Evolutionary conservation across 164 flowering plant genomes (phyloP), one percentile per base, ranked within the genome.

Genomic region (Brasenia schreberi): DNA sequence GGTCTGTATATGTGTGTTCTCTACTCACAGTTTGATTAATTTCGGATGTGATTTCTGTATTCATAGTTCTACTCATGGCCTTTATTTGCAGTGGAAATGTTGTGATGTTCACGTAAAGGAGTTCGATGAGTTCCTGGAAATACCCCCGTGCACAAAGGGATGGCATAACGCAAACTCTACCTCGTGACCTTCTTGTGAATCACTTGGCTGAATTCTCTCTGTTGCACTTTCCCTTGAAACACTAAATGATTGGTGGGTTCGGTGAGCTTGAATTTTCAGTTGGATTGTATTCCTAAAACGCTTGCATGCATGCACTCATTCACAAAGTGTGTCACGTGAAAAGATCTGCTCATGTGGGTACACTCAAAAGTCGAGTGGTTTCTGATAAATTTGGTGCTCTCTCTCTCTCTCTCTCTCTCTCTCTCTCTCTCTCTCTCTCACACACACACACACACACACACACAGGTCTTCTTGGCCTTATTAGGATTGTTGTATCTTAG

Each of bases 71-170:
- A 58, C 18, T 18, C 33, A 9, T 23, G 17, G 23, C 65, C 16
- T 60, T 19, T 33, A 14, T 60, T 75, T 84, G 82, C 84, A 91
- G 99, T 94, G 99, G 99, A 87, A 88, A 77, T 94, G 99, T 73
- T 91, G 99, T 49, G 87, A 89, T 67, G 67, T 87, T 67, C 95
- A 88, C 67, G 96, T 87, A 39, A 89, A 84, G 74, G 99, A 94
- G 74, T 94, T 94, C 44, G 96, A 94, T 3, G 99, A 94, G 77
- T 94, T 94, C 84, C 81, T 92, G 88, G 66, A 66, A 64, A 89
- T 94, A 72, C 88, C 96, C 18, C 97, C 99, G 0, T 94, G 99
- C 79, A 42, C 89, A 12, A 83, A 80, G 73, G 99, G 99, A 65
- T 94, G 99, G 99, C 97, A 94, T 76, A 83, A 77, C 78, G 86